These are phyloP conservation scores for Diplodia scrobiculata DNA, from an alignment of 2,329 filamentous ascomycete species.

Conservation along the genomic window DNA sequence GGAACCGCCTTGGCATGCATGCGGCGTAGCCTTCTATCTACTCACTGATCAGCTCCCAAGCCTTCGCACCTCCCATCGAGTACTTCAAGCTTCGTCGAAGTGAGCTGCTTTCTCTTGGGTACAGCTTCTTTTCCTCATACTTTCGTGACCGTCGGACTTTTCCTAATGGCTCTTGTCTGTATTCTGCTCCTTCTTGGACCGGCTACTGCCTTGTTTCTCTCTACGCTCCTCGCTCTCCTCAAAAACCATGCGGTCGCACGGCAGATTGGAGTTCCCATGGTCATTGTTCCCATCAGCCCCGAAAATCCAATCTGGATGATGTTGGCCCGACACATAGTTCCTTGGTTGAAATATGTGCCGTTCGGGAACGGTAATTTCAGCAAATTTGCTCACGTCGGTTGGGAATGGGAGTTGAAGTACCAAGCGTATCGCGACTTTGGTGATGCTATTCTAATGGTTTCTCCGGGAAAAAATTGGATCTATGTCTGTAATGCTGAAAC, in stretches of 20 bases:
- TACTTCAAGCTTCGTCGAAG: background rate
- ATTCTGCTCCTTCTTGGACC: background rate
- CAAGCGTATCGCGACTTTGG: constrained; percentile 31
- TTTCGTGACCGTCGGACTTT: background rate
- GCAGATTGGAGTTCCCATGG: background rate
- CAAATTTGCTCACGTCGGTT: constrained; percentile 36
- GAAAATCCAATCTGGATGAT: constrained; percentile 36
- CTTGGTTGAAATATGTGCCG: constrained; percentile 31
- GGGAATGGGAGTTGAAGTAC: constrained; percentile 34
- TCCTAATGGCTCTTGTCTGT: background rate
- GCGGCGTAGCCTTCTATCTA: background rate
- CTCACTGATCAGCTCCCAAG: too few species aligned
- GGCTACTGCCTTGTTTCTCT: background rate
- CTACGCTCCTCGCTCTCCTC: background rate
- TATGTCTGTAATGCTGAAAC: constrained; percentile 33
- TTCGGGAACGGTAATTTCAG: constrained; percentile 32
- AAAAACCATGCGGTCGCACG: constrained; percentile 24
- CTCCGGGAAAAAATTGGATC: constrained; percentile 35
- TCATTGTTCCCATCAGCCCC: constrained; percentile 33
- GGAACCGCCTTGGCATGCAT: background rate
- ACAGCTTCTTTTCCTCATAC: background rate
- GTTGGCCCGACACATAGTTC: constrained; percentile 30
- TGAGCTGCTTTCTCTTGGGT: background rate
- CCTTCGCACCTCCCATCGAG: background rate
- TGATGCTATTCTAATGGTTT: constrained; percentile 36